A percentile compares a stretch with the other conserved stretches of the same genome.
Evolutionary conservation across 164 flowering plant genomes (phyloP).

Genomic region (Umbilicus rupestris): DNA sequence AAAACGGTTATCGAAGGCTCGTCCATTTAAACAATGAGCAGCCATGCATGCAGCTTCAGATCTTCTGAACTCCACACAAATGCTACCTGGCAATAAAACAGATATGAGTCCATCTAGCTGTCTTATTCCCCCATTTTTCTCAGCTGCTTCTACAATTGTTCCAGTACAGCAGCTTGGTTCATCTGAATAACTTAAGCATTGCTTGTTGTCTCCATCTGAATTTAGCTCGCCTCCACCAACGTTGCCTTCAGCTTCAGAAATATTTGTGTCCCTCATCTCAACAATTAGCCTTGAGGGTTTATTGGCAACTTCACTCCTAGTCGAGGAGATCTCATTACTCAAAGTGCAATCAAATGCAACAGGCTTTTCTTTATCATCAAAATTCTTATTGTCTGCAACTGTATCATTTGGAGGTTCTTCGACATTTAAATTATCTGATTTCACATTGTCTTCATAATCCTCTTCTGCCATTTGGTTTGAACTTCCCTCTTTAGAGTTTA

Average conservation of each 20-base stretch:
- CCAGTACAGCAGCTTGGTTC: neutral
- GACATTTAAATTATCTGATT: neutral
- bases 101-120: constrained; percentile 7
- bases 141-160: constrained; percentile 13
- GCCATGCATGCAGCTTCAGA: constrained; percentile 64
- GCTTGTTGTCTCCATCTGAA: neutral
- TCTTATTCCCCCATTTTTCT: constrained; percentile 15
- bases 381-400: neutral
- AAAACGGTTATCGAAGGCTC: constrained; percentile 44
- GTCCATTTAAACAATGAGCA: constrained; percentile 79
- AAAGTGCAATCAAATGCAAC: neutral
- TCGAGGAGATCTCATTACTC: neutral
- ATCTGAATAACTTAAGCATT: neutral
- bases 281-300: neutral
- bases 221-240: neutral
- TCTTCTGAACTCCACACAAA: constrained; percentile 71
- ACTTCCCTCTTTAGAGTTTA: constrained; percentile 4
- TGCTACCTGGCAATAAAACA: constrained; percentile 48
- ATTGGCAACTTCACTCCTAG: neutral
- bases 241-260: neutral
- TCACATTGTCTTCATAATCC: neutral
- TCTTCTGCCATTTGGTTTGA: constrained; percentile 14
- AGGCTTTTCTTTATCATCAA: neutral
- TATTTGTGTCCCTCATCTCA: neutral
- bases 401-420: neutral